phyloP scores from a whole-genome alignment of 2,329 filamentous ascomycete species.

The Phialemonium atrogriseum region DNA sequence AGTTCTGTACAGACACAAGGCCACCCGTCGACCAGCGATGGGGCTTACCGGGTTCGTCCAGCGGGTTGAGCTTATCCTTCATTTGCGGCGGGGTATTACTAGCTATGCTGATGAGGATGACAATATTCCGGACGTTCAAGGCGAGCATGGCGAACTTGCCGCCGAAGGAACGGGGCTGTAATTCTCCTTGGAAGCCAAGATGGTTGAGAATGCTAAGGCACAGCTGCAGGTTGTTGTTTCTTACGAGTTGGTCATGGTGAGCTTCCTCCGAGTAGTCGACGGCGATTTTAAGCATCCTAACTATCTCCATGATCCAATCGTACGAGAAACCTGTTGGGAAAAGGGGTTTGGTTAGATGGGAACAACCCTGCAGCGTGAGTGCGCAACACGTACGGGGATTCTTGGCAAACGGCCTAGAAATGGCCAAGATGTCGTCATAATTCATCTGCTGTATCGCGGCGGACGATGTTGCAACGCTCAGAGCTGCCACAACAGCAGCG shows the following conservation, averaged over 20 bases:
- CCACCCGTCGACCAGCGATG: too few relatives aligned
- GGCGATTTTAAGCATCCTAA: conserved; percentile 60
- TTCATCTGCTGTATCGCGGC: conserved; percentile 37
- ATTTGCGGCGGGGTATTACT: conserved; percentile 46
- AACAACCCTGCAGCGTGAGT: background rate
- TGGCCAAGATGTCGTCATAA: conserved; percentile 65
- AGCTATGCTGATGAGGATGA: conserved; percentile 57
- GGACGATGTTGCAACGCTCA: conserved; percentile 45
- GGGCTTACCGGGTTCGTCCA: conserved; percentile 53
- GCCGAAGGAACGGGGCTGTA: conserved; percentile 51
- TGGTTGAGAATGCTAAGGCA: conserved; percentile 73
- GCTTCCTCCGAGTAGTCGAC: conserved; percentile 77
- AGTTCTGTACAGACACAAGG: too few relatives aligned
- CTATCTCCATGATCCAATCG: conserved; percentile 58
- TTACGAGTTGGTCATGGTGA: conserved; percentile 62
- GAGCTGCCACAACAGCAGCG: conserved; percentile 50
- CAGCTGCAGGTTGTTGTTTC: conserved; percentile 64
- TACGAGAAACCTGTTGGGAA: conserved; percentile 43
- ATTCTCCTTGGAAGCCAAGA: conserved; percentile 62
- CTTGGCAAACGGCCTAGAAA: conserved; percentile 44
- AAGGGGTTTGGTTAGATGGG: conserved; percentile 5
- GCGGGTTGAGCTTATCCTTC: conserved; percentile 47
- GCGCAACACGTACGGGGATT: conserved; percentile 22
- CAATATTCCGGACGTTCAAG: conserved; percentile 65
- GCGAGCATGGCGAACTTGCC: conserved; percentile 69